Evolutionary conservation across 1,284 basidiomycete genomes (phyloP).

Genomic region (Mycena sp.): DNA sequence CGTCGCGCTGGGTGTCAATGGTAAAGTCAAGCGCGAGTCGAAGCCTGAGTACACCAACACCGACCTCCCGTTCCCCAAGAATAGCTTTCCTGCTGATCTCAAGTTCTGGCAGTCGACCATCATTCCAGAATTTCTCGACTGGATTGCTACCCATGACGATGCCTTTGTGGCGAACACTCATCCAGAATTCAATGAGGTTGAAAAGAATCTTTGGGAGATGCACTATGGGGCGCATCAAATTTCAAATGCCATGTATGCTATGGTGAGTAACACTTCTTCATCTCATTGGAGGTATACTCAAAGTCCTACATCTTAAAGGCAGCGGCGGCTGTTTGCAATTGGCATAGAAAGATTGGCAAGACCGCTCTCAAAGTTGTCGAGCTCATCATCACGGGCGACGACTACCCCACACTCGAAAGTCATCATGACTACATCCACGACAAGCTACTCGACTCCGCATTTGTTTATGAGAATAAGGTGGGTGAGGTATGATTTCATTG

Average conservation of each 20-base stretch:
- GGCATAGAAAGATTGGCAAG: constrained; percentile 1
- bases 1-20: not conserved
- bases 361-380: not conserved
- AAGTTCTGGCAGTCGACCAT: not conserved
- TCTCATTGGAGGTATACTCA: not conserved
- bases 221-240: not conserved
- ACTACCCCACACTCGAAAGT: too few relatives aligned
- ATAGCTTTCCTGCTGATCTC: not conserved
- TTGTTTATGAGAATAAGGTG: too few relatives aligned
- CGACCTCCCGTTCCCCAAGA: not conserved
- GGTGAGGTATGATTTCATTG: too few relatives aligned
- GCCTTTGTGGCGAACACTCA: not conserved
- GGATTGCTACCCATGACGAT: not conserved
- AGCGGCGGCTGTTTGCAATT: not conserved
- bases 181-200: not conserved
- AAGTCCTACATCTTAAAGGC: too few relatives aligned
- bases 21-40: not conserved
- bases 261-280: not conserved
- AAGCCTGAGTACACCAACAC: not conserved
- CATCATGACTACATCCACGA: too few relatives aligned
- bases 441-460: too few relatives aligned
- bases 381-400: too few relatives aligned
- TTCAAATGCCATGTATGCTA: not conserved
- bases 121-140: not conserved
- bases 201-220: not conserved